Base-by-base conservation (phyloP, 1,284 basidiomycete species). In the Puccinia coronata region DNA sequence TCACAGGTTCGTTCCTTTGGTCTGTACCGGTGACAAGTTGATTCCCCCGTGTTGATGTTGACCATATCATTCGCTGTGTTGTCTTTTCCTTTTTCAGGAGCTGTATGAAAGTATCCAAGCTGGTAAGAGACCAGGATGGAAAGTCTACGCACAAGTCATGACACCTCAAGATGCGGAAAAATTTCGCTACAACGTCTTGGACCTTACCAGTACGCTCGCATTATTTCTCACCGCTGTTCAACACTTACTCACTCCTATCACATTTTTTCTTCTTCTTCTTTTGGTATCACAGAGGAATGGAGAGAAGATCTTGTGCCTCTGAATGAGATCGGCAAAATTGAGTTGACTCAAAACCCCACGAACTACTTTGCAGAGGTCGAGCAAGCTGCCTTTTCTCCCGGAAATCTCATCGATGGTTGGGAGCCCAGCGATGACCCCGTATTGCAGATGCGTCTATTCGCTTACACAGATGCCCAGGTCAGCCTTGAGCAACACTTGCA, bases 401-500 rank as follows among this genome's bases (percentile, higher is more conserved):
- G 92, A 0, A 94, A 97, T 86, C 87, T 91, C 72, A 88, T 96
- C 3, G 92, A 92, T 1, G 96, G 95, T 86, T 90, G 95, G 84
- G 95, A 96, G 88, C 90, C 94, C 49, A 92, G 92, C 23, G 90
- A 91, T 51, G 95, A 97, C 87, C 95, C 95, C 23, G 92, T 97
- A 82, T 89, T 97, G 83, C 95, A 97, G 87, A 92, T 92, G 39
- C 93, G 95, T 82, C 90, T 97, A 57, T 97, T 96, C 91, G 94
- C 93, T 14, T 98, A 98, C 89, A 93, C 94, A 5, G 95, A 97
- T 86, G 93, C 95, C 9, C 95, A 96, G 87, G 91, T n/a, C n/a
- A n/a, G n/a, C n/a, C n/a, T n/a, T n/a, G n/a, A n/a, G n/a, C n/a
- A n/a, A n/a, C n/a, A n/a, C n/a, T n/a, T 94, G 82, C 92, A 95